Evolutionary conservation across 228 moss, liverwort and hornwort species (phyloP).

Genomic region (Sphagnum magellanicum): DNA sequence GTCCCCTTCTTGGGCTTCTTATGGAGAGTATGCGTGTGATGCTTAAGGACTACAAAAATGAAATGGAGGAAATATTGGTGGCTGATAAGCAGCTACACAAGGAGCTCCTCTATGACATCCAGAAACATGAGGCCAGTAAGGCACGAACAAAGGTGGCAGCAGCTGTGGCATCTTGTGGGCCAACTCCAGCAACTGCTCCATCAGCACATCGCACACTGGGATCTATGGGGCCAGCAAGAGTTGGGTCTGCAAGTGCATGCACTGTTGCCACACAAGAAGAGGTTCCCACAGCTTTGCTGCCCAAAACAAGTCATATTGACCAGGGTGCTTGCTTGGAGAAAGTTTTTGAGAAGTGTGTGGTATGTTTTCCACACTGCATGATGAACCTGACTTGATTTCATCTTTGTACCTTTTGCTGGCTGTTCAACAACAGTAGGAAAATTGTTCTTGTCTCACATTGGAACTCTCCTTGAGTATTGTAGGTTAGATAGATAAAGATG

Average conservation of each 20-base stretch:
- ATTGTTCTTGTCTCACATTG: too few species aligned
- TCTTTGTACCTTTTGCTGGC: conserved; percentile 8
- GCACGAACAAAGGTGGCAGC: conserved; percentile 47
- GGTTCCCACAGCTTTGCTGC: conserved; percentile 1
- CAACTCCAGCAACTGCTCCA: conserved; percentile 5
- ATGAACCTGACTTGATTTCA: too few species aligned
- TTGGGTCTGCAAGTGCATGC: conserved; percentile 4
- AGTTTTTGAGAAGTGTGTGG: neutral
- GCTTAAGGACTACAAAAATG: conserved; percentile 58
- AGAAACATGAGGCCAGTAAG: conserved; percentile 43
- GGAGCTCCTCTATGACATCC: conserved; percentile 60
- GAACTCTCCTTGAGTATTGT: too few species aligned
- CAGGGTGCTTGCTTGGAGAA: conserved; percentile 2
- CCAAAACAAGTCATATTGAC: conserved; percentile 1
- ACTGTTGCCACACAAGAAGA: neutral
- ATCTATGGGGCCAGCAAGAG: conserved; percentile 4
- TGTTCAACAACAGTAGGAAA: conserved; percentile 10
- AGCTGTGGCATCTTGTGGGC: conserved; percentile 8
- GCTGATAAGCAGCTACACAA: conserved; percentile 59
- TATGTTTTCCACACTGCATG: neutral
- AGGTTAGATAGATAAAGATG: too few species aligned
- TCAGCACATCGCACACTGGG: conserved; percentile 2
- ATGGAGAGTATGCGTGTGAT: conserved; percentile 59
- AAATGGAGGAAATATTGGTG: conserved; percentile 52
- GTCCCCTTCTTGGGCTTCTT: conserved; percentile 45